phyloP scores from a whole-genome alignment of 495 filamentous ascomycete genomes.

The Podospora tetraspora region DNA sequence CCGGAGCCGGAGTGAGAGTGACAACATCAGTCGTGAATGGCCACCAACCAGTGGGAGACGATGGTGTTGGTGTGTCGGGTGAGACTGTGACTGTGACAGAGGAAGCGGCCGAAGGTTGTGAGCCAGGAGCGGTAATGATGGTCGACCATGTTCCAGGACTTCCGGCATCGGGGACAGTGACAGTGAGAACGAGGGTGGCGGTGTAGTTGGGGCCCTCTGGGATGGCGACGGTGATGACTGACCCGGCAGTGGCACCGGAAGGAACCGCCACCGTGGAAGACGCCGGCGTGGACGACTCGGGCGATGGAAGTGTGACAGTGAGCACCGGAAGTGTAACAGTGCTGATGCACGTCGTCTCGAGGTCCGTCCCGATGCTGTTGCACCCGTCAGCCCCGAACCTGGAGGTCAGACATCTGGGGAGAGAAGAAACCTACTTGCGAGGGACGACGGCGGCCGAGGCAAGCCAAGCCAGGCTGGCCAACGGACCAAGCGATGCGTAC shows the following conservation, averaged over 20 bases:
- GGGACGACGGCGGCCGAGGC: constrained; percentile 20
- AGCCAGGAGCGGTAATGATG: constrained; percentile 11
- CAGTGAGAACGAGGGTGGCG: constrained; percentile 19
- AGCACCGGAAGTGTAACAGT: constrained; percentile 22
- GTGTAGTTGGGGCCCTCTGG: constrained; percentile 22
- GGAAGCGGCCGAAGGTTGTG: constrained; percentile 9
- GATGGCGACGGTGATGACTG: constrained; percentile 23
- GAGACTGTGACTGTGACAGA: constrained; percentile 20
- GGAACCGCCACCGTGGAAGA: constrained; percentile 17
- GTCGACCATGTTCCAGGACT: constrained; percentile 17
- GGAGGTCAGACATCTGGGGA: background rate
- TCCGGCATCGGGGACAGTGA: constrained; percentile 21
- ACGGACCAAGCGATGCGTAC: constrained; percentile 17
- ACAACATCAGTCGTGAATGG: constrained; percentile 11
- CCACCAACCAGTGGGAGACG: constrained; percentile 4
- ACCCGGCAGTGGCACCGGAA: constrained; percentile 2
- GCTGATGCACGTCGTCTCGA: constrained; percentile 23
- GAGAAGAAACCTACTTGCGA: constrained; percentile 18
- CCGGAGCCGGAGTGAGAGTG: constrained; percentile 8
- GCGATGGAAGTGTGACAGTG: constrained; percentile 17
- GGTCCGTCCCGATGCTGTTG: constrained; percentile 4
- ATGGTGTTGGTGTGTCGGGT: constrained; percentile 3
- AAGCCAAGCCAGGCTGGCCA: constrained; percentile 21
- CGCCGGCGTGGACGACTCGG: constrained; percentile 1
- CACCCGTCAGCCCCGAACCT: constrained; percentile 6